A percentile compares a stretch with the other conserved stretches of the same genome.
Conservation (phyloP, 208 protist genomes). For the Crithidia expoeki region DNA sequence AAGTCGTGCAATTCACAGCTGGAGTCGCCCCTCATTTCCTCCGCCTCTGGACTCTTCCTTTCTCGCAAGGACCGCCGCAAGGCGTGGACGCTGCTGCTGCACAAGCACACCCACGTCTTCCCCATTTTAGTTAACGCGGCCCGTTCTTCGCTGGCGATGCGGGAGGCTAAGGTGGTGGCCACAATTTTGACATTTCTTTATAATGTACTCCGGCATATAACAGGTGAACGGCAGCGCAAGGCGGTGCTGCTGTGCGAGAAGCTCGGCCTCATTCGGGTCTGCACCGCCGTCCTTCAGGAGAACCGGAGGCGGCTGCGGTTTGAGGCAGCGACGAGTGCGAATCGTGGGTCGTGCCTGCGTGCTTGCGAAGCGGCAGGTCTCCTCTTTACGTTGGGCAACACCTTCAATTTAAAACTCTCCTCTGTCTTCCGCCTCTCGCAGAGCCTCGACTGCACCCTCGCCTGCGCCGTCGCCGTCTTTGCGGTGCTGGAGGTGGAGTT, state of each 20-base stretch:
- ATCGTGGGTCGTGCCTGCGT: constrained; percentile 19
- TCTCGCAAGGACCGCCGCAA: constrained; percentile 30
- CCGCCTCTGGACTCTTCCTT: constrained; percentile 18
- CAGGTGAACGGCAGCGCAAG: constrained; percentile 38
- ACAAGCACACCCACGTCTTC: constrained; percentile 60
- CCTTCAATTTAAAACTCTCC: constrained; percentile 44
- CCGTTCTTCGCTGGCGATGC: constrained; percentile 43
- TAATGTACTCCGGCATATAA: constrained; percentile 61
- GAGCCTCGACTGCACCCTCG: constrained; percentile 30
- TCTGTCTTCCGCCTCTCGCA: constrained; percentile 45
- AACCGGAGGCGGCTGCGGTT: constrained; percentile 27
- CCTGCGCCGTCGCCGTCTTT: constrained; percentile 25
- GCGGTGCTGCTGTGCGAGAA: constrained; percentile 56
- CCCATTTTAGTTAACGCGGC: constrained; percentile 51
- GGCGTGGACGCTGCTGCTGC: constrained; percentile 61
- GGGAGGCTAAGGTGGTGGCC: constrained; percentile 39
- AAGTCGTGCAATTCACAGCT: constrained; percentile 20
- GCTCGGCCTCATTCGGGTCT: constrained; percentile 47
- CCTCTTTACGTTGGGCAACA: constrained; percentile 40
- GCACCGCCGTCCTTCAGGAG: constrained; percentile 42
- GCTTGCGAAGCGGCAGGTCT: constrained; percentile 47
- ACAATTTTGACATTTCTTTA: constrained; percentile 68
- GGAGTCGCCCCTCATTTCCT: neutral
- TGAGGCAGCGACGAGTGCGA: neutral
- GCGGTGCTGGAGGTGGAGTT: constrained; percentile 28